Percentiles rank a stretch among this genome's conserved stretches.
These are phyloP conservation scores for Fraxinus latifolia DNA, from an alignment of 305 asterid species.

Conservation along the genomic window DNA sequence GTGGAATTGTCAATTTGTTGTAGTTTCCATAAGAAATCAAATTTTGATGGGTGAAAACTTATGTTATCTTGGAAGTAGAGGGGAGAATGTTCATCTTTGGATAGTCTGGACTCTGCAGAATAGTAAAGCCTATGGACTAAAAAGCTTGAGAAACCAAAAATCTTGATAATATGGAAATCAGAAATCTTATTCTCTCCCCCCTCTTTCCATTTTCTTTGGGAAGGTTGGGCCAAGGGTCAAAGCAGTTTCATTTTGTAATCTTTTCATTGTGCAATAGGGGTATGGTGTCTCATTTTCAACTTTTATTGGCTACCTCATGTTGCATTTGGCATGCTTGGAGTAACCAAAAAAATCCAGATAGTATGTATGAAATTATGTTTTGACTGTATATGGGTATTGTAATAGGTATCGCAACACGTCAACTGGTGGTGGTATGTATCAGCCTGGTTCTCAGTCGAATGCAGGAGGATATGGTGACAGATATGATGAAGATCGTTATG, in stretches of 20 bases:
- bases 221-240: background rate
- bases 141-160: background rate
- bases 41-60: background rate
- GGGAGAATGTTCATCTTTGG: background rate
- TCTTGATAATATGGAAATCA: background rate
- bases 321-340: conserved; percentile 4
- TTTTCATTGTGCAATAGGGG: background rate
- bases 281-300: conserved; percentile 3
- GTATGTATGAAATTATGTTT: background rate
- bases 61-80: background rate
- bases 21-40: background rate
- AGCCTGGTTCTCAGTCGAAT: conserved; percentile 54
- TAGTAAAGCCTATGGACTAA: background rate
- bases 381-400: conserved; percentile 15
- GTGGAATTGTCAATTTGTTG: background rate
- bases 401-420: conserved; percentile 64
- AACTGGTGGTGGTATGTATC: conserved; percentile 60
- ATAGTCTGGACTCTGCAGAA: background rate
- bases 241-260: background rate
- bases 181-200: background rate
- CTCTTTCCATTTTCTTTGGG: background rate
- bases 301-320: background rate
- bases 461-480: conserved; percentile 67
- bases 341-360: background rate
- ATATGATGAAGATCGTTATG: conserved; percentile 65